Base-by-base conservation (phyloP, 1,284 basidiomycete species). In the Leccinum fuscescens region DNA sequence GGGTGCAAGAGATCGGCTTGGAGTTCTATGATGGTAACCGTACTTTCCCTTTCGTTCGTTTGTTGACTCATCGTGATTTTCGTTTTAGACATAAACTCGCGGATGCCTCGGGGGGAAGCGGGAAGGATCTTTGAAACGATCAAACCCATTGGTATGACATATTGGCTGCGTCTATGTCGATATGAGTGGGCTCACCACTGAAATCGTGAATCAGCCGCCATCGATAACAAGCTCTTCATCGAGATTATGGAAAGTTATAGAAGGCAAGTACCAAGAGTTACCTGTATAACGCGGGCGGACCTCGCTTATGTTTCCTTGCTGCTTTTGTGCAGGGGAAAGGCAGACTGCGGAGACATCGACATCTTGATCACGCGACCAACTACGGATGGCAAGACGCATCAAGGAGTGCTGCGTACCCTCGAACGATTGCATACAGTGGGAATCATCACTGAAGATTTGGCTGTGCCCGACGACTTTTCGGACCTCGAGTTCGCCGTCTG, bases 171-270 rank as follows among this genome's bases (percentile, higher is more conserved):
- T 52, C 20, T 48, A 37, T 42, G 46, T 44, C 17, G 5, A 44
- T 44, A 42, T 42, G 39, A 1, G 9, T 57, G 55, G 15, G 20
- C 55, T 17, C 35, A 9, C 27, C 7, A 33, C 50, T 58, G n/a
- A 57, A 29, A 27, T 57, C n/a, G 48, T 31, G 50, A 29, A 37
- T 24, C 66, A 90, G 93, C 92, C 1, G 73, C 74, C 2, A 80
- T 96, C 35, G 94, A 96, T 68, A 76, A 82, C 5, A 83, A 85
- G 57, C 74, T 96, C 22, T 86, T 83, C 68, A 77, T 96, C 14
- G 86, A 93, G 60, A 88, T 94, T 57, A 96, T 96, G 94, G 94
- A 94, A 1, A 94, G 90, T 66, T 96, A 89, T 72, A 79, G 94
- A 64, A 82, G 94, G 90, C 84, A 29, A 54, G 58, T 44, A 68